Evolutionary conservation across 2,329 filamentous ascomycete species (phyloP).

Genomic region (Fusarium vanettenii): DNA sequence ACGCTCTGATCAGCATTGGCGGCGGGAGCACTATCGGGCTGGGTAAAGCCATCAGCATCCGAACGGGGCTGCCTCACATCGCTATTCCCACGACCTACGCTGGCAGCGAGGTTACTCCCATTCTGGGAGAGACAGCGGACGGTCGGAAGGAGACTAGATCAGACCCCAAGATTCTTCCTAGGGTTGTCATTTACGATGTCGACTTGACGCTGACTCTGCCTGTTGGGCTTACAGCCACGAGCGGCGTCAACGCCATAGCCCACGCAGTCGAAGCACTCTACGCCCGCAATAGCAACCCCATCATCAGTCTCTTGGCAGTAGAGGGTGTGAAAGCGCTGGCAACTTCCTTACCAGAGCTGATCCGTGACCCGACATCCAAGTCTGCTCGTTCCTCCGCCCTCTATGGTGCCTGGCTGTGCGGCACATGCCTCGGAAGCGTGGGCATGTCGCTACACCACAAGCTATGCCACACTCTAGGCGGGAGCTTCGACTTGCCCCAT

Average conservation of each 20-base stretch:
- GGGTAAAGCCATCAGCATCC: conserved; percentile 68
- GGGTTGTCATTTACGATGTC: conserved; percentile 73
- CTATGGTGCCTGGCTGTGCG: conserved; percentile 75
- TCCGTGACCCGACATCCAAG: neutral
- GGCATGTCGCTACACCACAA: conserved; percentile 76
- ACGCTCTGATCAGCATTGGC: conserved; percentile 5
- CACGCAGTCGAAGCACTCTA: conserved; percentile 73
- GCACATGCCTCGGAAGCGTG: conserved; percentile 68
- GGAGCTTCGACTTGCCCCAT: conserved; percentile 72
- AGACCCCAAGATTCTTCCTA: conserved; percentile 69
- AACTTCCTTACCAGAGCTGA: neutral
- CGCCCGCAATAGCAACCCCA: conserved; percentile 69
- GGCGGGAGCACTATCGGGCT: conserved; percentile 60
- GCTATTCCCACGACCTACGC: conserved; percentile 70
- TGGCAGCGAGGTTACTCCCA: conserved; percentile 73
- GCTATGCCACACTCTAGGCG: conserved; percentile 73
- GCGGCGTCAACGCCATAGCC: conserved; percentile 74
- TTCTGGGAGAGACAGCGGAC: conserved; percentile 70
- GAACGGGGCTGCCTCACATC: conserved; percentile 64
- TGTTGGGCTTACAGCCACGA: conserved; percentile 62
- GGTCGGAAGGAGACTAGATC: conserved; percentile 68
- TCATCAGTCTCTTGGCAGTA: conserved; percentile 67
- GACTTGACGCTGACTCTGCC: conserved; percentile 71
- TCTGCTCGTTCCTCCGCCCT: conserved; percentile 52
- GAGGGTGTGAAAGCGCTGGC: conserved; percentile 57